Base-by-base conservation (phyloP, 306 rosid species). In the Quercus ilex region DNA sequence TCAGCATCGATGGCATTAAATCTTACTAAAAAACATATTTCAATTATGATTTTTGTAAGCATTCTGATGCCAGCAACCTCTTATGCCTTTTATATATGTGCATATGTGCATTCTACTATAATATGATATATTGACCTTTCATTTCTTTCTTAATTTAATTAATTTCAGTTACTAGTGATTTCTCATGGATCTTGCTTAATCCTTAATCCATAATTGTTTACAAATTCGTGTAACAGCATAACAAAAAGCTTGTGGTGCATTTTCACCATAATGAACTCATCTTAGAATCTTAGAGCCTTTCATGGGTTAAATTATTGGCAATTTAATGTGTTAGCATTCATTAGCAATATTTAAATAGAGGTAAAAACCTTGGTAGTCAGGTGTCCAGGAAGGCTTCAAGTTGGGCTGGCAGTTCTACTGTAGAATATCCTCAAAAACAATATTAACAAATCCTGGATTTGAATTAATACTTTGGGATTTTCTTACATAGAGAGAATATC, bases 21-120 rank as follows among this genome's bases (percentile, higher is more conserved):
- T 43, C 52, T 12, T 15, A 7, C 11, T 38, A 7, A 2, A 3
- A 64, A 18, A 4, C 3, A 3, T 67, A 28, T 64, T 76, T 52
- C 74, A 64, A 72, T 56, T 76, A 30, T 46, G 41, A 17, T 28
- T 78, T 11, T 15, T 33, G 31, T 43, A 11, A 26, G 76, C 63
- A 56, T n/a, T 80, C 15, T 10, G 3, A 69, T 26, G 7, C 12
- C 15, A 19, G 49, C 30, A 49, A 74, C 8, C 20, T 63, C 6
- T 46, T 60, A 8, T 55, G 55, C 18, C 35, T 57, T 49, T 71
- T 6, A 11, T 30, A n/a, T 51, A 18, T 1, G 69, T 21, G 31
- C 18, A 73, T 78, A 51, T 74, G 76, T 21, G 38, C 15, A 68
- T 79, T 80, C 23, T 77, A 35, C 19, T 8, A 26, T 33, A n/a